Evolutionary conservation across 139 green algal genomes (phyloP), one percentile per base, ranked within the genome.

Genomic region (Chlamydomonas sphaeroides): DNA sequence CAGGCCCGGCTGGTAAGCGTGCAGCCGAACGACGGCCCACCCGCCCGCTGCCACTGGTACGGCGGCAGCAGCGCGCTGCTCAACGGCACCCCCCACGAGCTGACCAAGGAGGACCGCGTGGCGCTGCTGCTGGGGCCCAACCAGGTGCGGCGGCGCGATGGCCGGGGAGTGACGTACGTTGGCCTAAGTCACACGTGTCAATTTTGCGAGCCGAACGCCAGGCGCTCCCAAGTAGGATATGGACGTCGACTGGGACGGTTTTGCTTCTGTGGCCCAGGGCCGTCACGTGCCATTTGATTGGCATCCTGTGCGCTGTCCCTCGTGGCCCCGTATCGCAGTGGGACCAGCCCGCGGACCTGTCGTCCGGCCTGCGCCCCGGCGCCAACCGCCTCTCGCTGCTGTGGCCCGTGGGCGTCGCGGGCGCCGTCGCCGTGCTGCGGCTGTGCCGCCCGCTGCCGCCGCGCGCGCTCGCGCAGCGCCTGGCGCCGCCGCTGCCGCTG

Each of bases 401-500:
- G 39, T 80, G 74, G 74, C 74, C 74, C 5, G 26, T 80, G 14
- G 74, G 74, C n/a, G 59, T 70, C 7, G 74, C 74, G 28, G 74
- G 74, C 5, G 74, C 59, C 17, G 74, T 80, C 38, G 74, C 59
- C 38, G 74, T 35, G 59, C 61, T 80, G 59, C 74, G 74, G 4
- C 74, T 80, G 5, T 80, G 74, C 57, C 35, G 61, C 28, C 62
- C 39, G 56, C 72, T 33, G 56, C 8, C 28, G 18, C 56, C 18
- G n/a, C 14, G 15, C 38, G 28, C 14, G 71, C 49, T 79, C 33
- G 49, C n/a, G 3, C 38, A 26, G 23, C n/a, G 59, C 39, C 41
- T 80, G 74, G 74, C 74, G 74, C 39, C 74, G 41, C 74, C 74
- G 59, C 74, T 80, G 59, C 74, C 74, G n/a, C 74, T 70, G 39